These are phyloP conservation scores for Beauveria medogensis DNA, from an alignment of 2,329 filamentous ascomycete genomes.

Conservation along the genomic window DNA sequence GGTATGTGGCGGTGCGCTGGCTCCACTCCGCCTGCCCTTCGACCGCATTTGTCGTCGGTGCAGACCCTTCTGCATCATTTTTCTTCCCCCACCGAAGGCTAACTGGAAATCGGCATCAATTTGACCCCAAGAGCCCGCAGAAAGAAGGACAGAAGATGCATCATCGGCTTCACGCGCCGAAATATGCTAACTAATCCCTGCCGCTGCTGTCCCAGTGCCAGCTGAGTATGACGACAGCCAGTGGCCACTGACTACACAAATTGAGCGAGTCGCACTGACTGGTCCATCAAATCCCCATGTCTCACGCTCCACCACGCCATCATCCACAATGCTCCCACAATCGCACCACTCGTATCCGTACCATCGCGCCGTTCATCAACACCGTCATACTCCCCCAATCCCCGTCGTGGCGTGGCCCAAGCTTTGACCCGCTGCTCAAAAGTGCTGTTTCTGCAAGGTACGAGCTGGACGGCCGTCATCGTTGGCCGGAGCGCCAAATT, in stretches of 20 bases:
- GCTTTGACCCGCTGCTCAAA: neutral
- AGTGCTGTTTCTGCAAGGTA: neutral
- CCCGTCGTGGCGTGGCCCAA: neutral
- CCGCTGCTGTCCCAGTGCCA: neutral
- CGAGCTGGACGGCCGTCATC: neutral
- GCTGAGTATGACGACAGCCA: conserved; percentile 6
- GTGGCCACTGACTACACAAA: neutral
- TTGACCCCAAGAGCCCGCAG: too few relatives aligned
- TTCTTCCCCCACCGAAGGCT: neutral
- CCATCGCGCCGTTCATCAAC: neutral
- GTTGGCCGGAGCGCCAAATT: neutral
- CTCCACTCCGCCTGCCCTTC: neutral
- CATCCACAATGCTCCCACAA: neutral
- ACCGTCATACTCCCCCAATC: neutral
- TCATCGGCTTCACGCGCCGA: neutral
- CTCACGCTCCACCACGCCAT: neutral
- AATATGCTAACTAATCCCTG: neutral
- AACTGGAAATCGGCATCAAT: too few relatives aligned
- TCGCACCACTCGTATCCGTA: neutral
- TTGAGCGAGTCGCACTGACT: neutral
- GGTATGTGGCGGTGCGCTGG: too few relatives aligned
- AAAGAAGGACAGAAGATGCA: neutral
- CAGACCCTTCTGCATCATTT: neutral
- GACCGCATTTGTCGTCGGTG: neutral
- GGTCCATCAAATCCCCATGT: neutral